A percentile compares a stretch with the other conserved stretches of the same genome.
These are phyloP conservation scores for Yamadazyma epiphylla DNA, from an alignment of 1,139 yeast genomes.

Conservation along the genomic window DNA sequence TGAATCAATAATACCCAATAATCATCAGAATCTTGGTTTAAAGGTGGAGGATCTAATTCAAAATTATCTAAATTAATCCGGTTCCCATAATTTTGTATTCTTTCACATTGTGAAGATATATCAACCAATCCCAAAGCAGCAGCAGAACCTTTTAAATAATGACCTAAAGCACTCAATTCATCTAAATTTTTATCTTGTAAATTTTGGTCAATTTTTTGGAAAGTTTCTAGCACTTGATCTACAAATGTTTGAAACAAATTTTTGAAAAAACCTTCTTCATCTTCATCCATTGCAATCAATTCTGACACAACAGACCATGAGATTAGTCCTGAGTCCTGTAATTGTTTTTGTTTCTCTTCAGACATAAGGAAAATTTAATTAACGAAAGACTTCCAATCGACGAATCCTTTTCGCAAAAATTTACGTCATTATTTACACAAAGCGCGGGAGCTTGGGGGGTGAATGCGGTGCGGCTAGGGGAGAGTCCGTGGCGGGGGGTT, in stretches of 20 bases:
- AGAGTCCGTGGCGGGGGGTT: no score
- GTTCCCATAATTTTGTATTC: constrained; percentile 88
- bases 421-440: neutral
- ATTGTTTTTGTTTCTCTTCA: constrained; percentile 29
- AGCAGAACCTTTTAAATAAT: constrained; percentile 91
- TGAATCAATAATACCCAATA: constrained; percentile 49
- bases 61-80: constrained; percentile 44
- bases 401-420: no score
- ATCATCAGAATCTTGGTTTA: constrained; percentile 23
- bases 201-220: constrained; percentile 63
- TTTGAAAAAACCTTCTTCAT: constrained; percentile 82
- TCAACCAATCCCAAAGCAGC: constrained; percentile 86
- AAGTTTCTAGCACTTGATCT: constrained; percentile 84
- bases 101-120: constrained; percentile 84
- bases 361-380: constrained; percentile 17
- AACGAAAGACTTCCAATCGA: neutral
- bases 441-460: neutral
- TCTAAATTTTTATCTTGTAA: constrained; percentile 47
- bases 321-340: constrained; percentile 59
- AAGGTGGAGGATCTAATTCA: constrained; percentile 11
- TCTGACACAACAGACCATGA: constrained; percentile 90
- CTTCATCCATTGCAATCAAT: constrained; percentile 89
- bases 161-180: constrained; percentile 75
- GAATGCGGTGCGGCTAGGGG: no score
- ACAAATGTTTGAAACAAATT: constrained; percentile 77